Evolutionary conservation across 2,329 filamentous ascomycete species (phyloP).

Genomic region (Cytospora leucostoma): DNA sequence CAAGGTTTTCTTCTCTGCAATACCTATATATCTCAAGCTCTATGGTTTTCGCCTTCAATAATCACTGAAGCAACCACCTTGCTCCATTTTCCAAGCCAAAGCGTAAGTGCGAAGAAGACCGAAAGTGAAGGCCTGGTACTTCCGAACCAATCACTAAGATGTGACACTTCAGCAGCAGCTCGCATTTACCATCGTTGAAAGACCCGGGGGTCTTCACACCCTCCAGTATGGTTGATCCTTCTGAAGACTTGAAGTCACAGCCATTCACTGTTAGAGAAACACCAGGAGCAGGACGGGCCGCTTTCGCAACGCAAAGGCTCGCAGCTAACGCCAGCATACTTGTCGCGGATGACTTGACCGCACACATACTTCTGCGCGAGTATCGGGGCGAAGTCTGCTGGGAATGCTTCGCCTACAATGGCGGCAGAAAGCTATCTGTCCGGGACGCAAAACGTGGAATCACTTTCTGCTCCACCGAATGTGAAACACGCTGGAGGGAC

Average conservation of each 20-base stretch:
- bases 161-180: not conserved
- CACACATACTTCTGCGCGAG: slow-evolving; percentile 22
- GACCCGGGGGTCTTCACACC: not conserved
- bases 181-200: not conserved
- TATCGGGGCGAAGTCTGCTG: slow-evolving; percentile 28
- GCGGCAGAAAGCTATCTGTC: slow-evolving; percentile 20
- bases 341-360: slow-evolving; percentile 18
- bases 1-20: not conserved
- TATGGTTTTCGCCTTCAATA: not conserved
- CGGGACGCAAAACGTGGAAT: slow-evolving; percentile 18
- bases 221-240: slow-evolving; percentile 1
- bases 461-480: slow-evolving; percentile 21
- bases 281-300: slow-evolving; percentile 21
- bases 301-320: slow-evolving; percentile 13
- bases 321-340: slow-evolving; percentile 1
- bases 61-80: not conserved
- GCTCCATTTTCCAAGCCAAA: not conserved
- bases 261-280: slow-evolving; percentile 16
- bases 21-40: not conserved
- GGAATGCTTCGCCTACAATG: slow-evolving; percentile 25
- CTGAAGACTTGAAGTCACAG: not conserved
- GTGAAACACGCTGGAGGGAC: not conserved
- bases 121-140: not conserved
- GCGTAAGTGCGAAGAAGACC: not conserved
- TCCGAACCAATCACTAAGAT: not conserved